A percentile compares a stretch with the other conserved stretches of the same genome.
phyloP scores from a whole-genome alignment of 2,329 filamentous ascomycete species.

The Colletotrichum siamense region DNA sequence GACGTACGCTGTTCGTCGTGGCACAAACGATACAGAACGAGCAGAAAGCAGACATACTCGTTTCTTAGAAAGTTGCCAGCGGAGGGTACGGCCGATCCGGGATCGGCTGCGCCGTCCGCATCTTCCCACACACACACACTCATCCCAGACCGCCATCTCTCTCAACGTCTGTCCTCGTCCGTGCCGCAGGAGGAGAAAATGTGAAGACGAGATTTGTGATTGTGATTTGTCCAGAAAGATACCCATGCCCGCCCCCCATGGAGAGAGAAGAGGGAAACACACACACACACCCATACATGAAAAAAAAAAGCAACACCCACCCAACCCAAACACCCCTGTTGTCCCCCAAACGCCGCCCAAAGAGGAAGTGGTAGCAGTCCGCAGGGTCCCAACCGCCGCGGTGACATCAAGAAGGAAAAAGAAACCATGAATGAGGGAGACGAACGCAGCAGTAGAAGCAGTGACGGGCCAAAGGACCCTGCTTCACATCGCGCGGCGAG shows the following conservation, averaged over 20 bases:
- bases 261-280: background rate
- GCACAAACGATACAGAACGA: background rate
- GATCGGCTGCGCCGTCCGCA: background rate
- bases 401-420: background rate
- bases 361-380: background rate
- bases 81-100: background rate
- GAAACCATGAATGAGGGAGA: background rate
- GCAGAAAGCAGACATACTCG: background rate
- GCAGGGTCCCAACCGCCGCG: background rate
- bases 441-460: background rate
- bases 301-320: background rate
- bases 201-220: background rate
- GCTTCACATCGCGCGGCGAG: background rate
- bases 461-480: background rate
- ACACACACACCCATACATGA: background rate
- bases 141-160: background rate
- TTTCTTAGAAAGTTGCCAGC: background rate
- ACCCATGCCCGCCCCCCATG: background rate
- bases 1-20: background rate
- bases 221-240: background rate
- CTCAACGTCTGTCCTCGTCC: background rate
- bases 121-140: background rate
- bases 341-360: background rate
- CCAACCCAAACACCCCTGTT: background rate
- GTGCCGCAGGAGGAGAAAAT: background rate